Evolutionary conservation across 805 yeast species (phyloP).

Genomic region (Candida incommunis): DNA sequence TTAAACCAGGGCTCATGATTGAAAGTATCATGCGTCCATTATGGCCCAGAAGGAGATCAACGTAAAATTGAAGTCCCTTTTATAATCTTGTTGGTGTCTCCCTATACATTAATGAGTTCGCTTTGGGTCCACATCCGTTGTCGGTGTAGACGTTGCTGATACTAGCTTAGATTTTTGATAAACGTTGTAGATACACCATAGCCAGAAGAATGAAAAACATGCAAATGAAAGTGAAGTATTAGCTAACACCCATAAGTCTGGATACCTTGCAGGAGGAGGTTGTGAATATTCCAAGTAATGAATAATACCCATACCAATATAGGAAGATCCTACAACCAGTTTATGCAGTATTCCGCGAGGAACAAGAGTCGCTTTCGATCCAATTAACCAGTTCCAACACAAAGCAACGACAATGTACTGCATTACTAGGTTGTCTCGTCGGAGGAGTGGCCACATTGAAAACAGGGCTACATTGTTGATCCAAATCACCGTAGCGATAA

Average conservation of each 20-base stretch:
- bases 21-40: not conserved
- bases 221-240: slow-evolving; percentile 64
- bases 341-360: slow-evolving; percentile 39
- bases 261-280: slow-evolving; percentile 45
- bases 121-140: not conserved
- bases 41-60: not conserved
- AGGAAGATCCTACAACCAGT: slow-evolving; percentile 36
- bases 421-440: slow-evolving; percentile 55
- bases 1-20: not conserved
- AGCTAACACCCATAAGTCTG: slow-evolving; percentile 75
- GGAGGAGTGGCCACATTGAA: slow-evolving; percentile 77
- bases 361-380: slow-evolving; percentile 32
- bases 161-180: slow-evolving; percentile 9
- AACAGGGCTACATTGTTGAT: slow-evolving; percentile 71
- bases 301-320: slow-evolving; percentile 33
- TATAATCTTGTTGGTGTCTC: not conserved
- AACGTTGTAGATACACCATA: slow-evolving; percentile 63
- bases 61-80: not conserved
- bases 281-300: slow-evolving; percentile 38
- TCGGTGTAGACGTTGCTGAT: not conserved
- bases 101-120: not conserved
- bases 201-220: slow-evolving; percentile 60
- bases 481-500: slow-evolving; percentile 73
- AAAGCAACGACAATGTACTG: slow-evolving; percentile 55
- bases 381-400: slow-evolving; percentile 68